Percentiles rank a stretch among this genome's conserved stretches.
phyloP scores from a whole-genome alignment of 2,329 filamentous ascomycete genomes.

The Trichophyton verrucosum region DNA sequence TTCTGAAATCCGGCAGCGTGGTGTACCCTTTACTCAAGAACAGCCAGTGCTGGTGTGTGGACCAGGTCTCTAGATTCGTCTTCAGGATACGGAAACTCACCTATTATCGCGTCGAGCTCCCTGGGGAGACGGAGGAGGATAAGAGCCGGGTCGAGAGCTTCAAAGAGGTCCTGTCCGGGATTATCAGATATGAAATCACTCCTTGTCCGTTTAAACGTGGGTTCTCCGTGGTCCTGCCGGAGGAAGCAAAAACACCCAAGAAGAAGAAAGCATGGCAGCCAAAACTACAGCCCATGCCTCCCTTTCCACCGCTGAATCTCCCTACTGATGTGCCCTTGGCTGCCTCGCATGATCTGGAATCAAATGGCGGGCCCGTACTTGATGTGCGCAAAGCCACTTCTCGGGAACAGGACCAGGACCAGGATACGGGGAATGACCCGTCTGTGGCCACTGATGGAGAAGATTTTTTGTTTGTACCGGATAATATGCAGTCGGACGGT shows the following conservation, averaged over 20 bases:
- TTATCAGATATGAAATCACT: conserved; percentile 78
- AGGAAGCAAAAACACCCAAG: conserved; percentile 51
- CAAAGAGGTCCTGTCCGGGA: conserved; percentile 55
- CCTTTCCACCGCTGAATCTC: conserved; percentile 8
- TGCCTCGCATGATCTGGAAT: background rate
- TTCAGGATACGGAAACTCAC: conserved; percentile 69
- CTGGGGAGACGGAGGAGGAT: conserved; percentile 52
- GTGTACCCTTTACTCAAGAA: conserved; percentile 78
- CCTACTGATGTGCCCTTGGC: background rate
- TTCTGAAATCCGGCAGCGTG: conserved; percentile 71
- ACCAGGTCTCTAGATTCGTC: conserved; percentile 74
- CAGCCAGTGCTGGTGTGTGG: conserved; percentile 89
- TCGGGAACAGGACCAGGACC: background rate
- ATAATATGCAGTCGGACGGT: background rate
- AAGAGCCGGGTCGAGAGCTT: conserved; percentile 52
- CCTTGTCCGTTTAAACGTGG: conserved; percentile 70
- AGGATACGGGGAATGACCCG: background rate
- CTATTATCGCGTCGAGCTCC: conserved; percentile 85
- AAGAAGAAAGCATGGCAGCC: conserved; percentile 60
- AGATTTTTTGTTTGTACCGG: background rate
- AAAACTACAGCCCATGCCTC: conserved; percentile 23
- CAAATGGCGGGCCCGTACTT: background rate
- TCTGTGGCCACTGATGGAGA: background rate
- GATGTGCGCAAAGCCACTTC: background rate
- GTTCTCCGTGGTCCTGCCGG: conserved; percentile 63